phyloP scores from a whole-genome alignment of 768 basidiomycete species.

The Plicaturopsis crispa region DNA sequence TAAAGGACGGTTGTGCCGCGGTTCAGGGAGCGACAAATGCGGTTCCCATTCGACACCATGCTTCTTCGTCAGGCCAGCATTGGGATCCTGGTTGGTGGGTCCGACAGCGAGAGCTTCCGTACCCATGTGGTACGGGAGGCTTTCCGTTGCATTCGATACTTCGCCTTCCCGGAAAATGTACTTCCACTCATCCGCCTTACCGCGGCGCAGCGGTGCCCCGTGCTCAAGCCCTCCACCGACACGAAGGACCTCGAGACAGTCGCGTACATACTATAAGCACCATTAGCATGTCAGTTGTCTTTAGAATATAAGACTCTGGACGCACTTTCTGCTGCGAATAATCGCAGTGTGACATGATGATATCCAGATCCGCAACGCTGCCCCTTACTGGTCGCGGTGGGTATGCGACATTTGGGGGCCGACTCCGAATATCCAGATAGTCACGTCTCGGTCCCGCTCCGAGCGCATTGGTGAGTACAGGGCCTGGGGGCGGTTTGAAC shows the following conservation, averaged over 20 bases:
- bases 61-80: slow-evolving; percentile 51
- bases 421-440: slow-evolving; percentile 62
- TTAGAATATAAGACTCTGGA: slow-evolving; percentile 1
- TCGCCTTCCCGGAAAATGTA: slow-evolving; percentile 66
- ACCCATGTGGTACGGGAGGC: background rate
- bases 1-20: slow-evolving; percentile 34
- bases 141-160: background rate
- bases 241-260: slow-evolving; percentile 86
- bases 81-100: too few species aligned
- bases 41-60: slow-evolving; percentile 52
- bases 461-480: slow-evolving; percentile 30
- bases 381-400: slow-evolving; percentile 79
- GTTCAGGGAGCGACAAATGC: slow-evolving; percentile 37
- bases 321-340: slow-evolving; percentile 65
- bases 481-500: slow-evolving; percentile 34
- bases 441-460: slow-evolving; percentile 70
- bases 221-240: slow-evolving; percentile 82
- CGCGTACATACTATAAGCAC: slow-evolving; percentile 74
- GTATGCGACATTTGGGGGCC: slow-evolving; percentile 59
- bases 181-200: slow-evolving; percentile 67
- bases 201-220: slow-evolving; percentile 62
- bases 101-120: slow-evolving; percentile 13
- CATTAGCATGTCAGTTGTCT: slow-evolving; percentile 4
- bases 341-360: slow-evolving; percentile 81
- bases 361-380: slow-evolving; percentile 83